Evolutionary conservation across 148 eudicot genomes (phyloP).

Genomic region (Amaranthus cruentus): DNA sequence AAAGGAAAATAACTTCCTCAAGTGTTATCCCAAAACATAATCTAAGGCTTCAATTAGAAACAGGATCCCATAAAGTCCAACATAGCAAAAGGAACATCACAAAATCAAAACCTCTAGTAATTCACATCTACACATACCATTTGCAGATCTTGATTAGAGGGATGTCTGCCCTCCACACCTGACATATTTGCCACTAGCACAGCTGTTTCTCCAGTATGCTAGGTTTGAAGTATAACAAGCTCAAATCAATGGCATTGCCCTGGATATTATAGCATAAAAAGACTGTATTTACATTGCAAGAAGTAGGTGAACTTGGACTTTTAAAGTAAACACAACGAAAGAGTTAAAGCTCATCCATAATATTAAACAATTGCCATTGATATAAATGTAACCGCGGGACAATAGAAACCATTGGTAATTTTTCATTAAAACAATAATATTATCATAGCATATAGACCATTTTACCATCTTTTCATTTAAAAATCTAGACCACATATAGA

Average conservation of each 20-base stretch:
- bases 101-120: neutral
- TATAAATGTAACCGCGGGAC: neutral
- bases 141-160: constrained; percentile 62
- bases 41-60: neutral
- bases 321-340: neutral
- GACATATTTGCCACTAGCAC: constrained; percentile 44
- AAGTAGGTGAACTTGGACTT: neutral
- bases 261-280: neutral
- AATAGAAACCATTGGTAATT: too few relatives aligned
- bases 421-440: too few relatives aligned
- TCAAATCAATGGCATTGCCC: neutral
- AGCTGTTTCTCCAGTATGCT: neutral
- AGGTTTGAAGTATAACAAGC: neutral
- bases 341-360: neutral
- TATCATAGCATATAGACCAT: too few relatives aligned
- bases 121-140: constrained; percentile 31
- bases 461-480: too few relatives aligned
- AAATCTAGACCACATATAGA: too few relatives aligned
- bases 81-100: neutral
- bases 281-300: neutral
- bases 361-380: neutral
- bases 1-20: too few relatives aligned
- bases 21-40: too few relatives aligned
- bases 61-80: neutral
- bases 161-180: constrained; percentile 55